phyloP scores from a whole-genome alignment of 352 stramenopile species.

The Globisporangium parvum region DNA sequence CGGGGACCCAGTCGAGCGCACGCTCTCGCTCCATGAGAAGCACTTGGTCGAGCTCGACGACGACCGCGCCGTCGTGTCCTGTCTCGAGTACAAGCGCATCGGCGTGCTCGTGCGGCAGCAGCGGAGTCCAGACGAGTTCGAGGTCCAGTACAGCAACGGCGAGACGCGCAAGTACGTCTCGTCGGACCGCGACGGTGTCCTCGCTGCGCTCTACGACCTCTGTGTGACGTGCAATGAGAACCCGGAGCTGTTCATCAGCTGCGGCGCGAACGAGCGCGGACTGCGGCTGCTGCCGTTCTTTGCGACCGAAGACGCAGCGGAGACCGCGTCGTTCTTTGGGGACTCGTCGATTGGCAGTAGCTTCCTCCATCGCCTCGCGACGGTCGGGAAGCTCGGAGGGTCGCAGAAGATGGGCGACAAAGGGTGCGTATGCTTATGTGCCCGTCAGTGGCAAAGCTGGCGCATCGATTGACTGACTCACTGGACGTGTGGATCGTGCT shows the following conservation, averaged over 20 bases:
- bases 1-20: conserved; percentile 31
- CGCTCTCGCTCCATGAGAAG: conserved; percentile 67
- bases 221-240: conserved; percentile 74
- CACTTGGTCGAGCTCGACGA: conserved; percentile 60
- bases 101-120: conserved; percentile 61
- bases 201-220: conserved; percentile 75
- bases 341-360: conserved; percentile 71
- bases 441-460: neutral
- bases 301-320: conserved; percentile 52
- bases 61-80: conserved; percentile 44
- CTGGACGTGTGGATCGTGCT: neutral
- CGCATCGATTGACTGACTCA: neutral
- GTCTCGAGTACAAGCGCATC: conserved; percentile 57
- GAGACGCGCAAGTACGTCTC: conserved; percentile 52
- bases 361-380: conserved; percentile 74
- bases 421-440: conserved; percentile 31
- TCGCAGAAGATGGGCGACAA: conserved; percentile 48
- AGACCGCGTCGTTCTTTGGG: conserved; percentile 77
- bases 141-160: conserved; percentile 70
- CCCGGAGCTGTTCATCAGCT: conserved; percentile 64
- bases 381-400: conserved; percentile 55
- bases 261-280: conserved; percentile 59
- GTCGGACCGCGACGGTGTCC: conserved; percentile 61
- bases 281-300: conserved; percentile 67
- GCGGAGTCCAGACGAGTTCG: conserved; percentile 43